Base-by-base conservation (phyloP, 2,329 filamentous ascomycete genomes). In the Apiospora arundinis region DNA sequence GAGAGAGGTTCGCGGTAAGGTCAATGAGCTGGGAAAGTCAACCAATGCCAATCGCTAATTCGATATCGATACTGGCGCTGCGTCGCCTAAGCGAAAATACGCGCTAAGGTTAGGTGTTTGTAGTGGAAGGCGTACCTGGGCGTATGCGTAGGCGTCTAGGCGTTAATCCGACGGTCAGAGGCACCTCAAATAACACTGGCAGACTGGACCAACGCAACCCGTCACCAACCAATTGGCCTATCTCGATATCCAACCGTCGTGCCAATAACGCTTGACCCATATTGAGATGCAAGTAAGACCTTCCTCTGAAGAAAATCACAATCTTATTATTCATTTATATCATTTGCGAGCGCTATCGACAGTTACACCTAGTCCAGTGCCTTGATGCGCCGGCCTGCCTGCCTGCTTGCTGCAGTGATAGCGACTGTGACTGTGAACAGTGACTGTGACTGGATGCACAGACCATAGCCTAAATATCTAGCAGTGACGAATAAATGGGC, bases 391-490 rank as follows among this genome's bases (percentile, higher is more conserved):
- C n/a, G n/a, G n/a, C n/a, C n/a, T n/a, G n/a, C n/a, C n/a, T n/a
- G n/a, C n/a, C n/a, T n/a, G n/a, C n/a, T n/a, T n/a, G n/a, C 32
- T 32, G 14, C 49, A 18, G 14, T 14, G 16, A 60, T 12, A 3
- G 2, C 7, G 16, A n/a, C 16, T 9, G 28, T 21, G 16, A 37
- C 44, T 21, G 60, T 46, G 40, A 37, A 37, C 44, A 12, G 60
- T 46, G 40, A 37, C 48, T 49, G 49, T 63, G 69, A 46, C 42
- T 2, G 0, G 0, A 4, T 28, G 80, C 80, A 82, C 79, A 74
- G 80, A 81, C 79, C 80, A 78, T 73, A 81, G 74, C 78, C 81
- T 82, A 82, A 79, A 48, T 72, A 45, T 45, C 12, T 45, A 18
- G 49, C 32, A n/a, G 56, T 63, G 56, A 63, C 56, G 56, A 63